Conservation (phyloP, 345 rosid genomes). For the Clarkia xantiana region DNA sequence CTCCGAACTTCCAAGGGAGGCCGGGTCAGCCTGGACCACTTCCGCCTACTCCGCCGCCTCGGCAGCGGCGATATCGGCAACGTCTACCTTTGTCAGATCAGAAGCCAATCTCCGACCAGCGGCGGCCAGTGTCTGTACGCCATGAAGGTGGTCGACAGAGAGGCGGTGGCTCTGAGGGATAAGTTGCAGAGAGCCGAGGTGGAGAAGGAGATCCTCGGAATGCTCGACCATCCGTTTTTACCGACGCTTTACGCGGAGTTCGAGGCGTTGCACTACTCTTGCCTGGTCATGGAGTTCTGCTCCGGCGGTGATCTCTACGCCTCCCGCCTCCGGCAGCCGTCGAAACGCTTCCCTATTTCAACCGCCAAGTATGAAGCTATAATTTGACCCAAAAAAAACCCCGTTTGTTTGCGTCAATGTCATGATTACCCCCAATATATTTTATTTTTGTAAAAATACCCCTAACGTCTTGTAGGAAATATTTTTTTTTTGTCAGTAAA, state of each 20-base stretch:
- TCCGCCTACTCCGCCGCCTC: slow-evolving; percentile 56
- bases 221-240: slow-evolving; percentile 85
- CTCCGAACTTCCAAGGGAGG: slow-evolving; percentile 32
- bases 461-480: too few species aligned
- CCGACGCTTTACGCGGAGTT: slow-evolving; percentile 78
- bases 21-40: slow-evolving; percentile 70
- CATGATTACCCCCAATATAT: background rate
- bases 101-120: slow-evolving; percentile 9
- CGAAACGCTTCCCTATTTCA: slow-evolving; percentile 38
- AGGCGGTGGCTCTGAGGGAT: slow-evolving; percentile 45
- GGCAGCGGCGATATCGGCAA: slow-evolving; percentile 92
- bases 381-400: too few species aligned
- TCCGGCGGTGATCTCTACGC: slow-evolving; percentile 83
- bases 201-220: slow-evolving; percentile 65
- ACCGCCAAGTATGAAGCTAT: slow-evolving; percentile 41
- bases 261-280: slow-evolving; percentile 69
- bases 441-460: background rate
- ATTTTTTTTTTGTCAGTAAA: too few species aligned
- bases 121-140: slow-evolving; percentile 22
- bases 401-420: too few species aligned
- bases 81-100: slow-evolving; percentile 84
- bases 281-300: slow-evolving; percentile 87
- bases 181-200: slow-evolving; percentile 62
- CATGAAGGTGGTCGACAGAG: slow-evolving; percentile 84
- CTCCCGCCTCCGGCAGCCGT: slow-evolving; percentile 47